These are phyloP conservation scores for Fusarium sp. DNA, from an alignment of 2,329 filamentous ascomycete species.

Conservation along the genomic window DNA sequence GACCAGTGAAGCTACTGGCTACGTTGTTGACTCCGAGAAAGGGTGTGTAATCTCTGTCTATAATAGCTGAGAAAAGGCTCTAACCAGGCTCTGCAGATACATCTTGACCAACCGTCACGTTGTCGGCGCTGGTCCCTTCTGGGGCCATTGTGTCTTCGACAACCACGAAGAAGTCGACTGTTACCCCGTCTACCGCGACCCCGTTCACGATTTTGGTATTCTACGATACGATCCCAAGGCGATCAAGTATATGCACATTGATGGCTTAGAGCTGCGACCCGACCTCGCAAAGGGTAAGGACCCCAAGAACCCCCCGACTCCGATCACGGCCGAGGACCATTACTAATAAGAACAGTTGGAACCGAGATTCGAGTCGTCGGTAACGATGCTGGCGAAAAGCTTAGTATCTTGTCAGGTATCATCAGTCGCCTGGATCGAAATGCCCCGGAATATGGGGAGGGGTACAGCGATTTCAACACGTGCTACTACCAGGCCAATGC, in stretches of 20 bases:
- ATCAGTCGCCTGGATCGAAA: constrained; percentile 97
- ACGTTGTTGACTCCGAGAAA: constrained; percentile 93
- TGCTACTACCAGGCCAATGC: constrained; percentile 98
- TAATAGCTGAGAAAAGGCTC: background rate
- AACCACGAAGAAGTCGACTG: constrained; percentile 98
- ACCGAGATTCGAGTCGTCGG: constrained; percentile 96
- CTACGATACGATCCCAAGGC: constrained; percentile 94
- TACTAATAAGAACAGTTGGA: constrained; percentile 67
- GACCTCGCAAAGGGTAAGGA: constrained; percentile 77
- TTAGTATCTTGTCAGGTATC: constrained; percentile 96
- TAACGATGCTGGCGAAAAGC: constrained; percentile 98
- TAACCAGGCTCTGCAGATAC: constrained; percentile 58
- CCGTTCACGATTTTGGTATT: constrained; percentile 98
- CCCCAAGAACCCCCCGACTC: background rate
- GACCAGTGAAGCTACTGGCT: constrained; percentile 95
- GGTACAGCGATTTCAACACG: constrained; percentile 96
- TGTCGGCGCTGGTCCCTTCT: constrained; percentile 94
- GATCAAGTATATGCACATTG: constrained; percentile 96
- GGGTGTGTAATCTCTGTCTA: constrained; percentile 64
- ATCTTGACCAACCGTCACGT: constrained; percentile 93
- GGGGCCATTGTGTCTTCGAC: constrained; percentile 98
- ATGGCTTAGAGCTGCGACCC: constrained; percentile 81
- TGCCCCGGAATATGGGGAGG: constrained; percentile 96
- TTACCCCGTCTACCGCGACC: constrained; percentile 95
- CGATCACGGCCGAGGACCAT: background rate